Conservation (phyloP, 208 protist species). For the Wallacemonas sp. region DNA sequence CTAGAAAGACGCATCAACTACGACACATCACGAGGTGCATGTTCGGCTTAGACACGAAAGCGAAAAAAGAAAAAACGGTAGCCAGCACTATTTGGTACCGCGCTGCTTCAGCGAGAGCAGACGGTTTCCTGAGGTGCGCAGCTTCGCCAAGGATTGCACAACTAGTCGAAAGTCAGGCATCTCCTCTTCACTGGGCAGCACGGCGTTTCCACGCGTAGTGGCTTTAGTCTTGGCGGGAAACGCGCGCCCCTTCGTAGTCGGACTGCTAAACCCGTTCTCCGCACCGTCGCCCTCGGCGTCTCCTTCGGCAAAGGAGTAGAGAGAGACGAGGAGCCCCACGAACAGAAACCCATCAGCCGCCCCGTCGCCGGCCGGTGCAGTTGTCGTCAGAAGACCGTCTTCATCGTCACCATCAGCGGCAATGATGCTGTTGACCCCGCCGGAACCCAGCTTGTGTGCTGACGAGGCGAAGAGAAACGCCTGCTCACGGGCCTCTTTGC, state of each 20-base stretch:
- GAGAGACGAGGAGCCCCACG: not conserved
- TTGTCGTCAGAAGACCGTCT: not conserved
- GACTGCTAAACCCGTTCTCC: no score
- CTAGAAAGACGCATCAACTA: no score
- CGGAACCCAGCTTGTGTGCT: not conserved
- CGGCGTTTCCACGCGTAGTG: no score
- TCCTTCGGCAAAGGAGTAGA: not conserved
- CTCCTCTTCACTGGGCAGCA: not conserved
- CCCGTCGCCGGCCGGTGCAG: not conserved
- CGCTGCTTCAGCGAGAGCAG: conserved; percentile 1
- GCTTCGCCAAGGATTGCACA: not conserved
- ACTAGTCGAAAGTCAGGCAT: not conserved
- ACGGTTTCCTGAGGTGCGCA: conserved; percentile 1
- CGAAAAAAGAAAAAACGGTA: not conserved
- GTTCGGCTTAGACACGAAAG: no score
- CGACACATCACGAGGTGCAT: no score
- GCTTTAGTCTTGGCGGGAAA: no score
- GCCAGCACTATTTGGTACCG: not conserved
- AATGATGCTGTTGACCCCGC: not conserved
- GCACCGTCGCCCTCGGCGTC: not conserved
- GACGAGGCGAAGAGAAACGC: not conserved
- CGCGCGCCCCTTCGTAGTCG: no score
- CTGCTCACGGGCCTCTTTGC: conserved; percentile 1
- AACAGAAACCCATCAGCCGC: not conserved
- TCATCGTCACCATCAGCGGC: not conserved